Evolutionary conservation across 208 protist genomes (phyloP).

Genomic region (Trypanosoma scelopori): DNA sequence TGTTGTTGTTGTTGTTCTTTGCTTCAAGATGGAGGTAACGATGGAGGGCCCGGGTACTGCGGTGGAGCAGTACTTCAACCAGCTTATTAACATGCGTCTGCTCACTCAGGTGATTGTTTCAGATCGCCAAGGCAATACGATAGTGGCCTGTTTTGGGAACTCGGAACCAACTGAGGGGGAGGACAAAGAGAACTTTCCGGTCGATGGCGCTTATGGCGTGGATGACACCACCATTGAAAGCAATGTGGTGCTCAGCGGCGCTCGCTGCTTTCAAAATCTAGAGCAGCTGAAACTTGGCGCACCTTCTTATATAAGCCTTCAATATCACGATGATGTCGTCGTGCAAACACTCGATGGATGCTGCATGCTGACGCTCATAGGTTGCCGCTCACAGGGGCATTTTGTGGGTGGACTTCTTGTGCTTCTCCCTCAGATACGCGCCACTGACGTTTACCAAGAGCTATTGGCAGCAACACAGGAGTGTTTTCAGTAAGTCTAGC

Average conservation of each 20-base stretch:
- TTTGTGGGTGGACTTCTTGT: slow-evolving; percentile 72
- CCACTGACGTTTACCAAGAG: slow-evolving; percentile 27
- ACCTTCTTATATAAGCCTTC: slow-evolving; percentile 70
- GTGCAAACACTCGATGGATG: slow-evolving; percentile 71
- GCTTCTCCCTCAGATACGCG: slow-evolving; percentile 68
- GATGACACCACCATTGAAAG: slow-evolving; percentile 54
- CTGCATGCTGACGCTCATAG: slow-evolving; percentile 75
- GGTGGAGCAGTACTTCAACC: slow-evolving; percentile 88
- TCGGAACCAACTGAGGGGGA: slow-evolving; percentile 7
- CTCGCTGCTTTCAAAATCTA: slow-evolving; percentile 74
- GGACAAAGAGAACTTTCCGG: background rate
- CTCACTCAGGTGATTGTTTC: slow-evolving; percentile 79
- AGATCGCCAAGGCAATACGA: slow-evolving; percentile 75
- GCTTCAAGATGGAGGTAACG: background rate
- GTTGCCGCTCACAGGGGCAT: slow-evolving; percentile 76
- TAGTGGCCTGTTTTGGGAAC: slow-evolving; percentile 70
- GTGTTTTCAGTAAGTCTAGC: slow-evolving; percentile 26
- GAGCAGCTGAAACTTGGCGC: slow-evolving; percentile 71
- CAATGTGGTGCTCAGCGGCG: slow-evolving; percentile 81
- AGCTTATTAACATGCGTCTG: slow-evolving; percentile 80
- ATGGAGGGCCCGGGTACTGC: slow-evolving; percentile 64
- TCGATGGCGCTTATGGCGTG: background rate
- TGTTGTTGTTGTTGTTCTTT: background rate
- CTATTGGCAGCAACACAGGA: slow-evolving; percentile 21
- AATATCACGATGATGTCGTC: slow-evolving; percentile 83